Base-by-base conservation (phyloP, 2,329 filamentous ascomycete species). In the Fusarium sp. region DNA sequence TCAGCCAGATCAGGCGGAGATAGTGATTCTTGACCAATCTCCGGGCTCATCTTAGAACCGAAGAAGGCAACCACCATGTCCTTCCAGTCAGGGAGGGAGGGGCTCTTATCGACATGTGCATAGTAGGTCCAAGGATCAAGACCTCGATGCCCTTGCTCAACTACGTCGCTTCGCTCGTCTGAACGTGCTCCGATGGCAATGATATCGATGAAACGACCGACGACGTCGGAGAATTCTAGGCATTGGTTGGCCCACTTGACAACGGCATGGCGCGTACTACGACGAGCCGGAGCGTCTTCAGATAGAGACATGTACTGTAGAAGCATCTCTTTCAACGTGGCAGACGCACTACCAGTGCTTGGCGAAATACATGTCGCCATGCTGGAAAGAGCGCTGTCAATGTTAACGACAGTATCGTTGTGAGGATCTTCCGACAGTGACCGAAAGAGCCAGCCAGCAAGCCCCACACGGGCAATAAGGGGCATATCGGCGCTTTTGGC, bases 241-340 rank as follows among this genome's bases (percentile, higher is more conserved):
- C 95, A 97, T 60, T 94, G 90, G 80, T 98, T 98, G 12, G 95
- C 94, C 87, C 96, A 98, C 67, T 97, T 94, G 9, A 97, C 92
- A 27, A 92, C 92, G 22, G 94, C 92, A 82, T 95, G 97, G 9
- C 94, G 91, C 37, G 93, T 93, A 77, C 93, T 95, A 74, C 93
- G 89, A n/a, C 91, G 85, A 17, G 89, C 85, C n/a, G 85, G 84
- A 2, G 81, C 77, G 7, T 84, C 84, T 17, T 89, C 86, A 0
- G 85, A 77, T 1, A 89, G 84, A 54, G 84, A 85, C 88, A 95
- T 94, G 75, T 95, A 93, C 32, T 88, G 87, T 10, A 95, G 84
- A 10, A 97, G 86, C 62, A 97, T 87, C 4, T 79, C 77, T 63
- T 85, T 86, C 30, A 90, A 82, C 11, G 66, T 57, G 3, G 71